Conservation (phyloP, 163 green algal species). For the Smithsoniella earleae region DNA sequence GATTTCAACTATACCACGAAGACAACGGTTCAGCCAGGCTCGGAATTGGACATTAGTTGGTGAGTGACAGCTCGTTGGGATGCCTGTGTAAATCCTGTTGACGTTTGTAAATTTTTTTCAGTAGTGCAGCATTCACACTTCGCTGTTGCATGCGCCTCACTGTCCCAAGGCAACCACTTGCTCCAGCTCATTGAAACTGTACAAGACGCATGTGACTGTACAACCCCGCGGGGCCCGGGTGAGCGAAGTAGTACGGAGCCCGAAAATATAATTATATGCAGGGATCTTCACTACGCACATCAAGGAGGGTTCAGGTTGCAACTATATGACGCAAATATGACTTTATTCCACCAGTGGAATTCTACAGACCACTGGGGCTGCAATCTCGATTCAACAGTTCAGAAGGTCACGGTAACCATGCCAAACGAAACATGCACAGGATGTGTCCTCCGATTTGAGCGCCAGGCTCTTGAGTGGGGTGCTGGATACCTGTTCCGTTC, state of each 20-base stretch:
- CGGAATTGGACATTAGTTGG: not conserved
- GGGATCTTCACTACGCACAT: slow-evolving; percentile 36
- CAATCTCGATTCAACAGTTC: slow-evolving; percentile 29
- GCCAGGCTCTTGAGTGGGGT: slow-evolving; percentile 37
- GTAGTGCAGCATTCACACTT: too few species aligned
- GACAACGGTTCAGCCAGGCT: not conserved
- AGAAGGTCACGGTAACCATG: slow-evolving; percentile 24
- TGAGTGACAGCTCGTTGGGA: not conserved
- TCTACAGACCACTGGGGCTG: slow-evolving; percentile 33
- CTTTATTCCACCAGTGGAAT: slow-evolving; percentile 23
- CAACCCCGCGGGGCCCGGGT: too few species aligned
- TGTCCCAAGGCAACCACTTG: too few species aligned
- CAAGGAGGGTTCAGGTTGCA: slow-evolving; percentile 34
- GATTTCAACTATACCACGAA: not conserved
- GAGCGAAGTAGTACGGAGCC: too few species aligned
- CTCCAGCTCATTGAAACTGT: too few species aligned
- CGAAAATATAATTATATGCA: too few species aligned
- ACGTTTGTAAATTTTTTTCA: too few species aligned
- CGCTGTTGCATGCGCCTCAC: too few species aligned
- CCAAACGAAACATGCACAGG: slow-evolving; percentile 28
- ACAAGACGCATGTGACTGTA: too few species aligned
- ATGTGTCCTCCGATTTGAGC: slow-evolving; percentile 32
- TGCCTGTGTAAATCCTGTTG: too few species aligned
- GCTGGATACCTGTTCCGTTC: slow-evolving; percentile 33
- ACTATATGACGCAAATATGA: slow-evolving; percentile 32